Evolutionary conservation across 2,329 filamentous ascomycete genomes (phyloP), one percentile per base, ranked within the genome.

Genomic region (Penicillium hesseltinei): DNA sequence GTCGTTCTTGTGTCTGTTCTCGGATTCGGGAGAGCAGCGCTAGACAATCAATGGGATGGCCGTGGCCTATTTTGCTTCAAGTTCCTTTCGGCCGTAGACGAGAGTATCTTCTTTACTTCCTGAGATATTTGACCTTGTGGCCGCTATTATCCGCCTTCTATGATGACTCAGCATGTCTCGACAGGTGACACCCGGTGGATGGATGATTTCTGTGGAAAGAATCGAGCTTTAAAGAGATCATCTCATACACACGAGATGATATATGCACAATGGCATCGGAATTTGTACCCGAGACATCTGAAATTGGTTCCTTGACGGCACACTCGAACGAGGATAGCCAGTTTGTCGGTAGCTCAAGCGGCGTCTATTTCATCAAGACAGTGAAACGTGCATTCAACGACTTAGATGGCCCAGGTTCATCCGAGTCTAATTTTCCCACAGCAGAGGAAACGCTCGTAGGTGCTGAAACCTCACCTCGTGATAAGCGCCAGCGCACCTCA

Each of bases 351-450:
- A 81, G 78, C 62, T 79, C 79, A 13, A 81, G 77, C 40, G 81
- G 81, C 4, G 78, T 82, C 44, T 83, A 78, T 67, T 83, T 83
- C 66, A 75, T 80, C 62, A 81, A 83, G 57, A 82, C 81, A 1
- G 81, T 83, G 54, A 78, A 78, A 42, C 75, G 77, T 33, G 79
- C 80, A n/a, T 83, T 83, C 64, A 66, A 69, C 21, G 69, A 72
- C 7, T 62, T 74, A 29, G 67, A 68, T 44, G 49, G 61, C 9
- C 57, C 59, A 4, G 56, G 39, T 15, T 56, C 63, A 27, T 57
- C 61, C 21, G 62, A 57, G 6, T 59, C 58, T 13, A 63, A 63
- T 2, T 73, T 73, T 11, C 71, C 71, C 4, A 64, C 60, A 3
- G 67, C 71, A 35, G 67, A 71, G 51, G 65, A 71, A 25, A 70